phyloP scores from a whole-genome alignment of 768 basidiomycete genomes.

The Xerocomellus intermedius region DNA sequence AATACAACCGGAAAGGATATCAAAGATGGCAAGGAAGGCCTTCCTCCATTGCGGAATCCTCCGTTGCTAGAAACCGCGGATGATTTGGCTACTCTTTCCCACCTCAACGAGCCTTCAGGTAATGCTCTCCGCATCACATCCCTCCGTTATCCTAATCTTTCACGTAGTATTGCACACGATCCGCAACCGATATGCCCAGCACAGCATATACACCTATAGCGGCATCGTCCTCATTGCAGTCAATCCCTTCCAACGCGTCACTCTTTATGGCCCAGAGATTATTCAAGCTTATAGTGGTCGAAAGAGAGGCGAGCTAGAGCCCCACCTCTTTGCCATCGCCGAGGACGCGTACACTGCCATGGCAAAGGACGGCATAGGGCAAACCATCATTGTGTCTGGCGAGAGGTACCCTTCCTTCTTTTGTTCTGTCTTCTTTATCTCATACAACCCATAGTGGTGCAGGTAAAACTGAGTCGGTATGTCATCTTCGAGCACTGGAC shows the following conservation, averaged over 20 bases:
- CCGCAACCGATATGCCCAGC: slow-evolving; percentile 92
- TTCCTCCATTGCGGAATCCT: slow-evolving; percentile 95
- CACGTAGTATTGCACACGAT: slow-evolving; percentile 90
- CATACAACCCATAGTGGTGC: slow-evolving; percentile 70
- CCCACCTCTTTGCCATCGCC: slow-evolving; percentile 97
- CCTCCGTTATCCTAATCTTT: background rate
- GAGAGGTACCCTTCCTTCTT: slow-evolving; percentile 66
- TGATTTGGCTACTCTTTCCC: slow-evolving; percentile 95
- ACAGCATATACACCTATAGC: slow-evolving; percentile 98
- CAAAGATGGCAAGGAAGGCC: slow-evolving; percentile 71
- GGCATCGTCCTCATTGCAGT: slow-evolving; percentile 98
- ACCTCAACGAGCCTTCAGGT: slow-evolving; percentile 98
- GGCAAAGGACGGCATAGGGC: slow-evolving; percentile 90
- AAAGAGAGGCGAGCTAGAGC: slow-evolving; percentile 91
- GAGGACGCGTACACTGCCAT: slow-evolving; percentile 99
- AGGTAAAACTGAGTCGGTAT: slow-evolving; percentile 96
- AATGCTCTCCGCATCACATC: slow-evolving; percentile 18
- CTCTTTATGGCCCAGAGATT: slow-evolving; percentile 94
- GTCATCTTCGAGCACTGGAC: slow-evolving; percentile 19
- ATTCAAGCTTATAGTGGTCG: slow-evolving; percentile 96
- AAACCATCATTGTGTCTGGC: slow-evolving; percentile 98
- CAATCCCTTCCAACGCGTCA: slow-evolving; percentile 97
- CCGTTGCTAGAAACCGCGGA: slow-evolving; percentile 95
- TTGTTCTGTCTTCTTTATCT: slow-evolving; percentile 5
- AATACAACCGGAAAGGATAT: slow-evolving; percentile 80